Conservation (phyloP, 1,139 yeast genomes). For the Candida pseudoviswanathii region DNA sequence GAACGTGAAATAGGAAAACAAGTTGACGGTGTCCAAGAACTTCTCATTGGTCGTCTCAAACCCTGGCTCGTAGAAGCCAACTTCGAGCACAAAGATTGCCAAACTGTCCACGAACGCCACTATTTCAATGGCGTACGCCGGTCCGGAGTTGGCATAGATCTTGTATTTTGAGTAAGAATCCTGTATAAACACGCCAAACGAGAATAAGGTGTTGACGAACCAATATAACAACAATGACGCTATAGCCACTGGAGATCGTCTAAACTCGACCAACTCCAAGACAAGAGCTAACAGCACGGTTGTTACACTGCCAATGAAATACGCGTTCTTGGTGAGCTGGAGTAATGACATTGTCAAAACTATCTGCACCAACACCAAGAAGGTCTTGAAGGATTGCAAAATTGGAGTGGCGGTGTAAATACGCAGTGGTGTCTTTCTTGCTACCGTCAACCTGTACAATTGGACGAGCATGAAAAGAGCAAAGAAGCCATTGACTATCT, state of each 20-base stretch:
- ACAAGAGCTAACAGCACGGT: conserved; percentile 27
- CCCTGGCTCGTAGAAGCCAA: conserved; percentile 43
- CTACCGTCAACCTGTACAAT: conserved; percentile 13
- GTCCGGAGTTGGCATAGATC: conserved; percentile 22
- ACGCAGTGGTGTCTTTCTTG: conserved; percentile 4
- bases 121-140: conserved; percentile 22
- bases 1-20: conserved; percentile 25
- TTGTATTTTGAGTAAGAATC: conserved; percentile 33
- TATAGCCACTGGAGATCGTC: conserved; percentile 29
- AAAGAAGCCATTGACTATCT: conserved; percentile 14
- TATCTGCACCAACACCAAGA: conserved; percentile 11
- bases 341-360: conserved; percentile 7
- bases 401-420: conserved; percentile 14
- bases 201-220: conserved; percentile 24
- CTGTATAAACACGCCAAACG: conserved; percentile 26
- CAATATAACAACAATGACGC: conserved; percentile 35
- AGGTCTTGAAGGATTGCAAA: conserved; percentile 13
- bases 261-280: conserved; percentile 35
- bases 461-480: conserved; percentile 22
- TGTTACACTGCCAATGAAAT: conserved; percentile 12
- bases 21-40: conserved; percentile 23
- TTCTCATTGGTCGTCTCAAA: conserved; percentile 39
- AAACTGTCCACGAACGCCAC: conserved; percentile 28
- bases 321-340: conserved; percentile 7
- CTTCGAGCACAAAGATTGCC: conserved; percentile 40